Percentiles rank a stretch among this genome's conserved stretches.
Conservation (phyloP, 164 flowering plant genomes). For the Euptelea pleiosperma region DNA sequence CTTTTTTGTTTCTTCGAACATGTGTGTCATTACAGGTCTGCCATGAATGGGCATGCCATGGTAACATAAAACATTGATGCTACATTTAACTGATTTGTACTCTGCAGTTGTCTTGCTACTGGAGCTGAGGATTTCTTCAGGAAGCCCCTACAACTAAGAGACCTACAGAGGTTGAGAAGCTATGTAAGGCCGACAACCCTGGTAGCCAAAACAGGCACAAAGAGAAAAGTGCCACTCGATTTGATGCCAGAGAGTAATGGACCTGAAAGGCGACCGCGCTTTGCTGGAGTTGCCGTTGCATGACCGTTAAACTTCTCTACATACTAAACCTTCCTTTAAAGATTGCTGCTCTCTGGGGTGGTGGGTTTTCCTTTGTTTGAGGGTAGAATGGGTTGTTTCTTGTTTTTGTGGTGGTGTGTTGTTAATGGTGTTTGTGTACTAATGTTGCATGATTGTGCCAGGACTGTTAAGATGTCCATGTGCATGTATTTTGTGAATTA, state of each 20-base stretch:
- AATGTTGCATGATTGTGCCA: too few relatives aligned
- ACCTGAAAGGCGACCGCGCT: constrained; percentile 25
- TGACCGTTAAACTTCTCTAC: not conserved
- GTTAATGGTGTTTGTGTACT: too few relatives aligned
- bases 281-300: constrained; percentile 28
- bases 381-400: too few relatives aligned
- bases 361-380: too few relatives aligned
- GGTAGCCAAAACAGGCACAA: constrained; percentile 14
- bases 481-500: too few relatives aligned
- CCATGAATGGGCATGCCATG: too few relatives aligned
- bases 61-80: not conserved
- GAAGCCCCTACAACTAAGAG: constrained; percentile 21
- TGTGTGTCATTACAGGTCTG: too few relatives aligned
- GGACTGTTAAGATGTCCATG: too few relatives aligned
- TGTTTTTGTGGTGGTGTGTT: too few relatives aligned
- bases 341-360: too few relatives aligned
- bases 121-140: constrained; percentile 33
- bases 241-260: constrained; percentile 23
- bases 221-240: constrained; percentile 26
- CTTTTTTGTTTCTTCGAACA: not conserved
- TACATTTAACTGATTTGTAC: not conserved
- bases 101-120: constrained; percentile 20
- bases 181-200: constrained; percentile 15
- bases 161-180: constrained; percentile 18
- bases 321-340: not conserved